Conservation (phyloP, 257 asterid genomes). For the Solanum dulcamara region DNA sequence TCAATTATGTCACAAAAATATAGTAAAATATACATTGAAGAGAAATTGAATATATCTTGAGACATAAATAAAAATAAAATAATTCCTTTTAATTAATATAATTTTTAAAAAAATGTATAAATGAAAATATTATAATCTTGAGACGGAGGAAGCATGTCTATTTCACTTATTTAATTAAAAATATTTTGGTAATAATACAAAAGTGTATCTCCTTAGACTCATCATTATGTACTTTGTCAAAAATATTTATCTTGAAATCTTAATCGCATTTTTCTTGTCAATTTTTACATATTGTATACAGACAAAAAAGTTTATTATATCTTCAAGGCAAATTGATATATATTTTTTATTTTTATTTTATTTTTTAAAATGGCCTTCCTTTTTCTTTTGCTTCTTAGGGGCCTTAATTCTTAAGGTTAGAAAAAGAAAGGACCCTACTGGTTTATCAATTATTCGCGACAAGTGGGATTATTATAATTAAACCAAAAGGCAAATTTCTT, state of each 20-base stretch:
- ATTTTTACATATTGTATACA: not conserved
- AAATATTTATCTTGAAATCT: not conserved
- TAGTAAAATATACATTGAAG: not conserved
- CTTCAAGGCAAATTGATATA: not conserved
- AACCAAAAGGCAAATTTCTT: not conserved
- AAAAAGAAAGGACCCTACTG: not conserved
- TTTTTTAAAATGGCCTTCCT: not conserved
- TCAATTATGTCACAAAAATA: not conserved
- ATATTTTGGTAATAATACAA: not conserved
- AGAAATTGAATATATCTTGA: not conserved
- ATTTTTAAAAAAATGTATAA: fast-evolving
- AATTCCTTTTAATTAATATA: not conserved
- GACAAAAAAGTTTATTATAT: not conserved
- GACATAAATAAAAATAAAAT: not conserved
- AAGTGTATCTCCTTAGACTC: not conserved
- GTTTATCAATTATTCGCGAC: not conserved
- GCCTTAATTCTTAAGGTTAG: not conserved
- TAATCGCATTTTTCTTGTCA: not conserved
- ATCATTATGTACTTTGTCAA: not conserved
- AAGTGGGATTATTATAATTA: not conserved
- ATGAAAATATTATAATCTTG: not conserved
- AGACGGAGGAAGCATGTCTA: not conserved
- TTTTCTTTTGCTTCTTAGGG: not conserved
- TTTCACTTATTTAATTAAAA: not conserved
- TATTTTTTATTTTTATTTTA: not conserved